phyloP scores from a whole-genome alignment of 192 early-diverging fungal genomes.

The Coemansia pectinata region DNA sequence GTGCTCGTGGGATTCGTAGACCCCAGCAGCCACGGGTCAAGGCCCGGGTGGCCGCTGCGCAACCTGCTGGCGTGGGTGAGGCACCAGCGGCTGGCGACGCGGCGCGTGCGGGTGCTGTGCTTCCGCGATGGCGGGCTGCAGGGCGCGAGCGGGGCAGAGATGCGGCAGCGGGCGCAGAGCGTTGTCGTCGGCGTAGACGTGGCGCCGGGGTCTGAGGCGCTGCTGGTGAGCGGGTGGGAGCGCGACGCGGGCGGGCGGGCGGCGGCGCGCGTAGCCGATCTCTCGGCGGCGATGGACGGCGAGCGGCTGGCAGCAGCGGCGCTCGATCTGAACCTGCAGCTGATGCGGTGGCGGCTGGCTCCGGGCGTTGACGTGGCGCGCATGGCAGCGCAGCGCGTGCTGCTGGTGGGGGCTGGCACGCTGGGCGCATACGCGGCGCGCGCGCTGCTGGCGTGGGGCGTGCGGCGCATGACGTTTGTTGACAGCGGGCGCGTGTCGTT shows the following conservation, averaged over 20 bases:
- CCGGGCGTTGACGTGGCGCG: slow-evolving; percentile 81
- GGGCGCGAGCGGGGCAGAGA: not conserved
- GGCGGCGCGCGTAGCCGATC: slow-evolving; percentile 77
- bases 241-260: slow-evolving; percentile 76
- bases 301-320: slow-evolving; percentile 80
- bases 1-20: slow-evolving; percentile 79
- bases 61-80: slow-evolving; percentile 73
- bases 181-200: slow-evolving; percentile 35
- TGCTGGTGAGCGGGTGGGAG: slow-evolving; percentile 85
- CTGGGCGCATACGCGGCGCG: slow-evolving; percentile 93
- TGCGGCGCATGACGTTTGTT: slow-evolving; percentile 91
- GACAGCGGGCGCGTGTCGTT: slow-evolving; percentile 90
- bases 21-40: slow-evolving; percentile 70
- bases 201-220: slow-evolving; percentile 10
- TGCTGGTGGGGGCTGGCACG: slow-evolving; percentile 93
- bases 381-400: slow-evolving; percentile 72
- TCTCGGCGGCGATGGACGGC: slow-evolving; percentile 91
- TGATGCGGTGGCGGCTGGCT: slow-evolving; percentile 96
- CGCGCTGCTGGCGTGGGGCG: slow-evolving; percentile 87
- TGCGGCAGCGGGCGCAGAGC: slow-evolving; percentile 32
- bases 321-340: slow-evolving; percentile 91
- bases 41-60: slow-evolving; percentile 93
- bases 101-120: slow-evolving; percentile 27
- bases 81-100: slow-evolving; percentile 13
- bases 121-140: slow-evolving; percentile 32